A percentile compares a stretch with the other conserved stretches of the same genome.
phyloP scores from a whole-genome alignment of 176 grass and related monocot species.

The Oryza longistaminata region DNA sequence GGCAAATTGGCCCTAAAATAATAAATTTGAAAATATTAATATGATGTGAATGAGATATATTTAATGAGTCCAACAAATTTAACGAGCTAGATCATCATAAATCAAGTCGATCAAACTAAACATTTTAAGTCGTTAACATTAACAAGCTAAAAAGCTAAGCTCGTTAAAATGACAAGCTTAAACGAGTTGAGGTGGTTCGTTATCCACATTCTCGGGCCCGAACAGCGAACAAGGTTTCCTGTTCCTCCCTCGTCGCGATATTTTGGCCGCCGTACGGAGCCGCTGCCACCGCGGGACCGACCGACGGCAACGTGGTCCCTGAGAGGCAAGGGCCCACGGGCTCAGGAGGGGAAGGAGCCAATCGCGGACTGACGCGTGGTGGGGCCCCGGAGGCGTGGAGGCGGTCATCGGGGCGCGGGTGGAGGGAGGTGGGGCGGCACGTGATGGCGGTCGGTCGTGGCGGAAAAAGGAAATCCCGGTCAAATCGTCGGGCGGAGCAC shows the following conservation, averaged over 20 bases:
- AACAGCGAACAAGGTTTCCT: not conserved
- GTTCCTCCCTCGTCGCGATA: not conserved
- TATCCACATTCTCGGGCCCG: not conserved
- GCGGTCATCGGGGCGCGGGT: slow-evolving; percentile 24
- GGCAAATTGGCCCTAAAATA: no score
- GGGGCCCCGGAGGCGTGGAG: not conserved
- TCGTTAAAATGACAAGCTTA: no score
- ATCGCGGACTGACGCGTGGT: not conserved
- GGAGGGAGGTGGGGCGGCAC: slow-evolving; percentile 45
- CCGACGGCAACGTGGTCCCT: not conserved
- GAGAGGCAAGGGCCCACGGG: not conserved
- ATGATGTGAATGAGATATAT: no score
- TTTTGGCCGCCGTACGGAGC: not conserved
- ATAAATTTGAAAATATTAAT: no score
- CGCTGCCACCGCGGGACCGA: not conserved
- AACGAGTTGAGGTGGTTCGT: no score
- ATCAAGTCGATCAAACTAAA: no score
- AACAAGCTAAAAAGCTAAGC: no score
- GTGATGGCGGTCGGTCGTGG: slow-evolving; percentile 49
- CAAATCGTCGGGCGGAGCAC: slow-evolving; percentile 63
- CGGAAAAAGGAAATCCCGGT: slow-evolving; percentile 21
- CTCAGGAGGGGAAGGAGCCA: slow-evolving; percentile 19
- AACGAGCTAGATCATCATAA: no score
- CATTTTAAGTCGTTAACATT: no score
- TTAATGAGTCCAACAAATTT: no score